These are phyloP conservation scores for Entoloma clypeatum DNA, from an alignment of 1,284 basidiomycete genomes.

Conservation along the genomic window DNA sequence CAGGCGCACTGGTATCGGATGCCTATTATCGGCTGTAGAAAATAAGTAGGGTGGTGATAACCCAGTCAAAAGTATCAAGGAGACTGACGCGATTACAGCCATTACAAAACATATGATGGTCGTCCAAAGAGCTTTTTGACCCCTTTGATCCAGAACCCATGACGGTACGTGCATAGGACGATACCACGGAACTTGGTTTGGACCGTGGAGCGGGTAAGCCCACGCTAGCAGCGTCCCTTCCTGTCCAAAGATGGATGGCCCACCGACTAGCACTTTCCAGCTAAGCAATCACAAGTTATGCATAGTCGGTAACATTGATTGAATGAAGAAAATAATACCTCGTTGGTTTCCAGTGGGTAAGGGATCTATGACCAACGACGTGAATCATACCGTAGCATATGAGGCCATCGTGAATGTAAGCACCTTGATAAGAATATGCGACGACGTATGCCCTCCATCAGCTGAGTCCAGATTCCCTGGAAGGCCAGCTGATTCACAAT, in stretches of 20 bases:
- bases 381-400: constrained; percentile 3
- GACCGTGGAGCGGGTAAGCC: constrained; percentile 39
- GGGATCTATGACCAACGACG: constrained; percentile 58
- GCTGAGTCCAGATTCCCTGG: constrained; percentile 74
- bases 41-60: constrained; percentile 6
- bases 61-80: background rate
- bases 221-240: constrained; percentile 65
- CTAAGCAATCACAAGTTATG: constrained; percentile 21
- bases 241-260: constrained; percentile 74
- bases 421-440: constrained; percentile 92
- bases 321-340: constrained; percentile 39
- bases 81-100: constrained; percentile 53
- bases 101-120: constrained; percentile 59
- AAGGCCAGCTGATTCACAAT: constrained; percentile 83
- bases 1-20: constrained; percentile 74
- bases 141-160: constrained; percentile 45
- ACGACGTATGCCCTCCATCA: constrained; percentile 73
- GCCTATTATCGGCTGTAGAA: constrained; percentile 56
- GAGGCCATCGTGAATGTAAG: constrained; percentile 1
- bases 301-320: background rate
- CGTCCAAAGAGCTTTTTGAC: constrained; percentile 32
- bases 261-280: constrained; percentile 65
- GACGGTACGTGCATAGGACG: constrained; percentile 61
- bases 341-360: constrained; percentile 67
- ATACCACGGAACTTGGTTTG: constrained; percentile 55